These are phyloP conservation scores for Debaryomyces prosopidis DNA, from an alignment of 805 yeast species.

Conservation along the genomic window DNA sequence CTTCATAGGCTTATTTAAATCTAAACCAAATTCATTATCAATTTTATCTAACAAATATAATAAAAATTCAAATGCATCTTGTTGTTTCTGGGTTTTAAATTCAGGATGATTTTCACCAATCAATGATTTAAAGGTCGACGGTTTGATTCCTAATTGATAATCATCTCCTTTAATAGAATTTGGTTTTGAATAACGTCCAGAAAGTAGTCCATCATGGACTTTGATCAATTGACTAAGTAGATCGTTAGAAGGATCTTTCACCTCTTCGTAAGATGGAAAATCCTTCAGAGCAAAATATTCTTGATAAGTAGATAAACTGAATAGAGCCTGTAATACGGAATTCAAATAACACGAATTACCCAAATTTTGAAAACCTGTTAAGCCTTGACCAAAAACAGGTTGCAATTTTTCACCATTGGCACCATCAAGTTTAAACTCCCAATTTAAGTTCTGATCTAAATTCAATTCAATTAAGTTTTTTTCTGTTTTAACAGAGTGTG, in stretches of 20 bases:
- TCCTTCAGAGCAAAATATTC: constrained; percentile 39
- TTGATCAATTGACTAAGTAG: constrained; percentile 76
- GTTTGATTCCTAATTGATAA: constrained; percentile 77
- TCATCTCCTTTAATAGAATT: constrained; percentile 41
- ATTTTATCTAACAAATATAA: constrained; percentile 63
- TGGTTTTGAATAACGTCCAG: constrained; percentile 73
- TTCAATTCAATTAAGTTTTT: constrained; percentile 86
- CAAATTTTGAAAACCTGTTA: constrained; percentile 84
- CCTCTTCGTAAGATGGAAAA: constrained; percentile 22
- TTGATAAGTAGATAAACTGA: constrained; percentile 41
- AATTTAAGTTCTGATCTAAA: constrained; percentile 86
- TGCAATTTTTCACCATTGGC: constrained; percentile 62
- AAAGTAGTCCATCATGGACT: constrained; percentile 72
- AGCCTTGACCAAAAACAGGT: constrained; percentile 72
- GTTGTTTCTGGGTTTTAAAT: constrained; percentile 85
- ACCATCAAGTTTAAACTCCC: constrained; percentile 86
- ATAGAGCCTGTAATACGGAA: constrained; percentile 74
- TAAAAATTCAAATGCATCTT: constrained; percentile 92
- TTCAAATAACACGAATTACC: constrained; percentile 94
- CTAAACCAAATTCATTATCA: constrained; percentile 45
- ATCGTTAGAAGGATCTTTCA: constrained; percentile 57
- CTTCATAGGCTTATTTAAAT: constrained; percentile 59
- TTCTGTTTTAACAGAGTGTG: constrained; percentile 67
- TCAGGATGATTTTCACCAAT: constrained; percentile 81
- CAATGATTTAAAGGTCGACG: constrained; percentile 70